Percentiles rank a stretch among this genome's conserved stretches.
Conservation (phyloP, 2,329 filamentous ascomycete species). For the Fusarium longipes region DNA sequence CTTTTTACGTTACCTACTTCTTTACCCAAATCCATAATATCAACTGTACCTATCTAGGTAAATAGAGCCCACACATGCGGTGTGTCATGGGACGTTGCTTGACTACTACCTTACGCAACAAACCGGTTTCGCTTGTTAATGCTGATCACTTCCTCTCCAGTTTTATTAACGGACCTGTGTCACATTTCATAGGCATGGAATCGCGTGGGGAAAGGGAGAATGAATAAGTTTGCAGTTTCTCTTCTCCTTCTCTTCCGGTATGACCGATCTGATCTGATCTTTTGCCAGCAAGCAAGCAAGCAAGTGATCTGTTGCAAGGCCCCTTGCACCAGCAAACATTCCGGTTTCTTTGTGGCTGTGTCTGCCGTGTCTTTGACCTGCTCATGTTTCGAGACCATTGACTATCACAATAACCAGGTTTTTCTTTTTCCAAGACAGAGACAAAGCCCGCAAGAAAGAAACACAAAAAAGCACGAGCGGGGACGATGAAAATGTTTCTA, state of each 20-base stretch:
- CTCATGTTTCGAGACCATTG: conserved; percentile 2
- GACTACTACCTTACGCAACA: conserved; percentile 6
- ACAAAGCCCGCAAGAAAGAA: background rate
- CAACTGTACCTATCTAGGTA: too few species aligned
- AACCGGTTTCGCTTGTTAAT: conserved; percentile 7
- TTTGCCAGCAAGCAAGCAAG: background rate
- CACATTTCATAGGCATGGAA: conserved; percentile 13
- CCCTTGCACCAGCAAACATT: conserved; percentile 17
- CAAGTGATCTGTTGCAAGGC: conserved; percentile 12
- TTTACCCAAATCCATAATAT: too few species aligned
- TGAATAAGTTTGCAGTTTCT: conserved; percentile 5
- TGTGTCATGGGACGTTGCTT: conserved; percentile 3
- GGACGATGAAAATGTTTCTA: background rate
- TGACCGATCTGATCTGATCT: conserved; percentile 27
- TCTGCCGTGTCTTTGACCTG: conserved; percentile 8
- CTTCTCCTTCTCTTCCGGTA: conserved; percentile 4
- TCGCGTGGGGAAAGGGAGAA: background rate
- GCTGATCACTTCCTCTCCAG: conserved; percentile 8
- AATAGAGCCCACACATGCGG: background rate
- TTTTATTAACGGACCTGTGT: conserved; percentile 11
- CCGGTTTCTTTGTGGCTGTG: conserved; percentile 9
- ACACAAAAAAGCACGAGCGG: conserved; percentile 1
- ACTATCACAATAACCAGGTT: background rate
- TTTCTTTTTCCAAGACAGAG: background rate
- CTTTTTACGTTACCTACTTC: too few species aligned